Evolutionary conservation across 1,139 yeast species (phyloP), one percentile per base, ranked within the genome.

Genomic region (Nadsonia commutata): DNA sequence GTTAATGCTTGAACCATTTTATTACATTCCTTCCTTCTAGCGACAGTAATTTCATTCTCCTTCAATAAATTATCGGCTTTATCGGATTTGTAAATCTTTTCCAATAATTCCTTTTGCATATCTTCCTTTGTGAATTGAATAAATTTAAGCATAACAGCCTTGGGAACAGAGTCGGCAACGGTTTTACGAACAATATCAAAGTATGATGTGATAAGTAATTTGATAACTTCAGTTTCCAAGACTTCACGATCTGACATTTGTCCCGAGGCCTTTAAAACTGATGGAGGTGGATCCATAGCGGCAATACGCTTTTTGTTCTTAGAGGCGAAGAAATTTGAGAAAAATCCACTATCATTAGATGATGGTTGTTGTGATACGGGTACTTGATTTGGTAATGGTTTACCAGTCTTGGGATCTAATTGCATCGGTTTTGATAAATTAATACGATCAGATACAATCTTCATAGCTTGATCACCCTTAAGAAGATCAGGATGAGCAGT

Each of bases 401-500:
- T 85, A 41, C 96, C 96, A 2, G 94, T 79, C 67, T 86, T 86
- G 49, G 95, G 94, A 63, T 88, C 96, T 44, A 83, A 79, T 31
- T 78, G 80, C 33, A 80, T 76, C 56, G 81, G 85, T 47, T 81
- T 81, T 53, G 69, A 70, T 41, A 95, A 95, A 57, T 85, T 93
- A 65, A 85, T 66, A 62, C 79, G 85, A 51, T 90, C 97, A 60
- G 83, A 88, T 36, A 90, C 95, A 61, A 86, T 80, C 5, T 88
- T 78, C 93, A 90, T 82, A 4, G 98, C 98, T 58, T 83, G 94
- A 38, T 93, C 78, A 38, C 98, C 98, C 60, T 84, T 88, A 55
- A 90, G 72, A 57, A 90, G 74, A 61, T 90, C 98, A 2, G 98
- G 98, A 60, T 90, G 98, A 2, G 95, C 97, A 17, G 98, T 90